Conservation (phyloP, 768 basidiomycete genomes). For the Mycena rosella region DNA sequence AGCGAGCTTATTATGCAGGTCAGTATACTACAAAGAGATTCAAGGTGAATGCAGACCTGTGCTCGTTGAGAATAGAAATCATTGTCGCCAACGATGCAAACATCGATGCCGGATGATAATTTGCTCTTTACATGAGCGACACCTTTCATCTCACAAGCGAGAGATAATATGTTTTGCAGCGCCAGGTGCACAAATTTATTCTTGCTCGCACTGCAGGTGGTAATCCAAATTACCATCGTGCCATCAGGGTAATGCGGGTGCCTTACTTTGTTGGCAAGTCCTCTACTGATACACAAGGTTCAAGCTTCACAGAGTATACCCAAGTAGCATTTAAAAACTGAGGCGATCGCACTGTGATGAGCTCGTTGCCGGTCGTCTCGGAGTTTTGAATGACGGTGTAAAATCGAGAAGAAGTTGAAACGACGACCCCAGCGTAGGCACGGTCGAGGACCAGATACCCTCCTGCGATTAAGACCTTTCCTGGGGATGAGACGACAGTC, state of each 20-base stretch:
- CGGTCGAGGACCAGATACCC: slow-evolving; percentile 98
- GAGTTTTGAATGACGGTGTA: slow-evolving; percentile 78
- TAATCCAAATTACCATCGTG: slow-evolving; percentile 26
- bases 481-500: slow-evolving; percentile 90
- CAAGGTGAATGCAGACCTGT: slow-evolving; percentile 64
- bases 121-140: slow-evolving; percentile 53
- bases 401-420: slow-evolving; percentile 95
- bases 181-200: slow-evolving; percentile 97
- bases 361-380: slow-evolving; percentile 43
- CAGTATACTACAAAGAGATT: slow-evolving; percentile 13
- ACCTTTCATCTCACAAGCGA: slow-evolving; percentile 73
- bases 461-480: slow-evolving; percentile 95
- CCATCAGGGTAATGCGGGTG: slow-evolving; percentile 22
- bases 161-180: slow-evolving; percentile 78
- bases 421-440: slow-evolving; percentile 85
- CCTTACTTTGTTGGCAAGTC: slow-evolving; percentile 56
- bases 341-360: slow-evolving; percentile 86
- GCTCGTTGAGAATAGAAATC: slow-evolving; percentile 97
- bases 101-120: slow-evolving; percentile 72
- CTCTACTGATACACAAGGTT: slow-evolving; percentile 50
- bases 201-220: slow-evolving; percentile 57
- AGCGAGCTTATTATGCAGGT: slow-evolving; percentile 64
- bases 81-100: slow-evolving; percentile 92
- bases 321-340: slow-evolving; percentile 90
- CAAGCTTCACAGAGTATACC: slow-evolving; percentile 70